Evolutionary conservation across 2,329 filamentous ascomycete species (phyloP).

Genomic region (Aspergillus thermomutatus): DNA sequence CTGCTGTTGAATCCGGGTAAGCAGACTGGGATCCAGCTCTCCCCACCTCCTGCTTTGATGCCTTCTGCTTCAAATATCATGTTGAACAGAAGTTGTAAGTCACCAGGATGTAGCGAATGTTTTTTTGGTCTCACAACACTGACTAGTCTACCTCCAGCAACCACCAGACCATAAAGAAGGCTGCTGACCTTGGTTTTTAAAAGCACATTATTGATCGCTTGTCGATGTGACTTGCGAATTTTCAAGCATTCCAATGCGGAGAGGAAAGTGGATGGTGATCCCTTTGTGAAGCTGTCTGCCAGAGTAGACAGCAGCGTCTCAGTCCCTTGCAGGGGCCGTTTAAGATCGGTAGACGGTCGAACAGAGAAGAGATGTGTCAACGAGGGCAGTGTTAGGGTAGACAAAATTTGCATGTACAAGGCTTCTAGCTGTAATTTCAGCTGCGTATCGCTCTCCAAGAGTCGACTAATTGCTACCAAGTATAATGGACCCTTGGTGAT

Average conservation of each 20-base stretch:
- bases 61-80: slow-evolving; percentile 97
- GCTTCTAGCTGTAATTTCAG: slow-evolving; percentile 85
- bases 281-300: slow-evolving; percentile 89
- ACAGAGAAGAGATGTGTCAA: slow-evolving; percentile 84
- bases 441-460: slow-evolving; percentile 89
- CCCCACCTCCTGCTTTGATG: slow-evolving; percentile 86
- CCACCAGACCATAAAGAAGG: slow-evolving; percentile 87
- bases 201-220: slow-evolving; percentile 81
- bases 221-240: slow-evolving; percentile 81
- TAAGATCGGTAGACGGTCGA: slow-evolving; percentile 88
- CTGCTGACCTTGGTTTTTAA: slow-evolving; percentile 73
- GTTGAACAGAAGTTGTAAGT: slow-evolving; percentile 95
- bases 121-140: slow-evolving; percentile 92
- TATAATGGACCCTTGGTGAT: slow-evolving; percentile 82
- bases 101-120: slow-evolving; percentile 91
- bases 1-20: slow-evolving; percentile 95
- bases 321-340: slow-evolving; percentile 85
- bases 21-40: slow-evolving; percentile 96
- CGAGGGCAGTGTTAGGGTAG: slow-evolving; percentile 84
- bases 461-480: slow-evolving; percentile 85
- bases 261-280: slow-evolving; percentile 82
- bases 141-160: slow-evolving; percentile 87
- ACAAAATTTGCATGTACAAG: slow-evolving; percentile 96
- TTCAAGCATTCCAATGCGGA: slow-evolving; percentile 92
- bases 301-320: slow-evolving; percentile 87